Base-by-base conservation (phyloP, 495 filamentous ascomycete genomes). In the Aspergillus bertholletiae region DNA sequence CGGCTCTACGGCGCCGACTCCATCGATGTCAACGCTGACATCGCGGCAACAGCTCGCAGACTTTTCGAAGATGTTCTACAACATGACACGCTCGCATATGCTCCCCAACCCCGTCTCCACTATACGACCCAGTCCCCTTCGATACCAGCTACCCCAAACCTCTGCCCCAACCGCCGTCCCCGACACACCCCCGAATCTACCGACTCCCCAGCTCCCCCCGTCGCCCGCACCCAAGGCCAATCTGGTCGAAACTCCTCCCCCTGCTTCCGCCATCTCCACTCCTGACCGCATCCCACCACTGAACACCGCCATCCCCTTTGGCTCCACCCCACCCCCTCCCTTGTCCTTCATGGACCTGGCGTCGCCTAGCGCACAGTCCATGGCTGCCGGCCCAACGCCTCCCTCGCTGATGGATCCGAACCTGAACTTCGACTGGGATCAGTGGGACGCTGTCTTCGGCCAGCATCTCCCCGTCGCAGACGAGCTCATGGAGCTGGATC, bases 381-480 rank as follows among this genome's bases (percentile, higher is more conserved):
- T 60, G 35, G 44, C 56, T 20, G 56, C 53, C 13, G 64, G 66
- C 32, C 64, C 73, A 45, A 75, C 73, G 17, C 74, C 72, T 1
- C 73, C 74, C 0, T 75, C 71, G 6, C 74, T 76, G 73, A 60
- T 75, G 18, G 74, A 76, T 21, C 71, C 74, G 5, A 76, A 75
- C 44, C 51, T 76, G 23, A 68, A 73, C 44, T 78, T 78, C 53
- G 75, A 78, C 47, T 78, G 75, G 75, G 75, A 78, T 46, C 75
- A 78, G 59, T 78, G 75, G 75, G 75, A 78, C 44, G 75, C 75
- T 21, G 75, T 78, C 7, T 78, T 78, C 40, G 75, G 75, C 2
- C 75, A 78, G 49, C 73, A 77, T 52, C 63, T 78, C 9, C 73
- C 74, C 2, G 70, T 78, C 18, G 67, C 74, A 0, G 75, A 78